phyloP scores from a whole-genome alignment of 306 rosid species.

The Glycyrrhiza uralensis region DNA sequence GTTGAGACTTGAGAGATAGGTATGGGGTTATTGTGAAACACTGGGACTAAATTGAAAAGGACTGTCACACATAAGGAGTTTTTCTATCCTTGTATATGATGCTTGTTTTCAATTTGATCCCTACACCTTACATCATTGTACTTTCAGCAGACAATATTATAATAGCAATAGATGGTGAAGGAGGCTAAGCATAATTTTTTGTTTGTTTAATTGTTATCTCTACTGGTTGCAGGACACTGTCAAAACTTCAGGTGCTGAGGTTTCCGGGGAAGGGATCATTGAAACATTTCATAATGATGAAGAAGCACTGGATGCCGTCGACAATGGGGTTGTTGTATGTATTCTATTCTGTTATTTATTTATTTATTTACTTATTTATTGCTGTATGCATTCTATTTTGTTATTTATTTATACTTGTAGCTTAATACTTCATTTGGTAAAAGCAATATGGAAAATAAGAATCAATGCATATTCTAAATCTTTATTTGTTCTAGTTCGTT shows the following conservation, averaged over 20 bases:
- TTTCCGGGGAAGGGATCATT: constrained; percentile 62
- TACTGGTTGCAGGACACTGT: constrained; percentile 56
- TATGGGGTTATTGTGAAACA: too few relatives aligned
- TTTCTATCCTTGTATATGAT: too few relatives aligned
- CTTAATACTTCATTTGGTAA: constrained; percentile 12
- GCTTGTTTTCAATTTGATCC: too few relatives aligned
- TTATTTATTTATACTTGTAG: too few relatives aligned
- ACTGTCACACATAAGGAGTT: too few relatives aligned
- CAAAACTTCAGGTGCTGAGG: constrained; percentile 48
- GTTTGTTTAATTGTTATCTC: neutral
- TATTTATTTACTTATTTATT: constrained; percentile 16
- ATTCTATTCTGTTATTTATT: neutral
- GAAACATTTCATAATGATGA: constrained; percentile 77
- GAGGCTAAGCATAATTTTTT: neutral
- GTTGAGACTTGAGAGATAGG: too few relatives aligned
- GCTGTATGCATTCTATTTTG: constrained; percentile 44
- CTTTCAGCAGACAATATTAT: too few relatives aligned
- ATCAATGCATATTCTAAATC: neutral
- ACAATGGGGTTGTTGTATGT: constrained; percentile 67
- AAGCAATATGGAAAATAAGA: neutral
- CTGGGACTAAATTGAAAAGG: too few relatives aligned
- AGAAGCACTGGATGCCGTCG: constrained; percentile 63
- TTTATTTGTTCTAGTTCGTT: neutral
- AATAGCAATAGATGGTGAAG: too few relatives aligned
- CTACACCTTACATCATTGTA: too few relatives aligned